phyloP scores from a whole-genome alignment of 2,329 filamentous ascomycete species.

The Apiospora rasikravindrae region DNA sequence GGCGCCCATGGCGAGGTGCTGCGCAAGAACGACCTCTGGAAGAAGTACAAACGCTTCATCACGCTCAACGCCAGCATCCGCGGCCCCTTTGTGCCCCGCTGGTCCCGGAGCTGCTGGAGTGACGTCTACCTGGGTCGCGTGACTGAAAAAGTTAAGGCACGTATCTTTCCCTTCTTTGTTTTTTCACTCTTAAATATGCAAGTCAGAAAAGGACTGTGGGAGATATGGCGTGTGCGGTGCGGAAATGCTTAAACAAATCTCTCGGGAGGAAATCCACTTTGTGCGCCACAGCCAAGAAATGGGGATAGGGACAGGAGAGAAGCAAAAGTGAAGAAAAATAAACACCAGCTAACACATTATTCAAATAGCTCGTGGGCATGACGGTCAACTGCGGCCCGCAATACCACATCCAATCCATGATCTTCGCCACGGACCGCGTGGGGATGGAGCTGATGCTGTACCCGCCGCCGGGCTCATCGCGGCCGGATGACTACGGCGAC shows the following conservation, averaged over 20 bases:
- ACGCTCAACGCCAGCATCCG: conserved; percentile 42
- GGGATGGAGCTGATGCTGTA: conserved; percentile 44
- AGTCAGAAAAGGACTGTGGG: too few species aligned
- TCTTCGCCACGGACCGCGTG: conserved; percentile 44
- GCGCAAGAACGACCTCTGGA: conserved; percentile 37
- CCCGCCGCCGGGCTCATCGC: conserved; percentile 29
- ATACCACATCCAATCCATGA: conserved; percentile 44
- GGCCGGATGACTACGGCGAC: conserved; percentile 33
- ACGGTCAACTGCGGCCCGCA: conserved; percentile 42
- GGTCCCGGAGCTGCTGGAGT: conserved; percentile 43
- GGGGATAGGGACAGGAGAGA: not conserved
- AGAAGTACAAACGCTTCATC: conserved; percentile 43
- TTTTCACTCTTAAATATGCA: not conserved
- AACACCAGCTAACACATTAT: not conserved
- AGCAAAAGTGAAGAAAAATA: not conserved
- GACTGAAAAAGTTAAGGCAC: conserved; percentile 38
- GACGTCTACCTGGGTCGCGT: conserved; percentile 40
- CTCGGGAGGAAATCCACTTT: not conserved
- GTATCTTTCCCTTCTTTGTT: not conserved
- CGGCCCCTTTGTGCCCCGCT: conserved; percentile 44
- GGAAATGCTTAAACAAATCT: not conserved
- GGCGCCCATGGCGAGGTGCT: conserved; percentile 43
- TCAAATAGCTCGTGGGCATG: conserved; percentile 43
- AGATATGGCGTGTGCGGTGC: not conserved
- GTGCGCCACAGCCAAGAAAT: not conserved